These are phyloP conservation scores for Somion occarium DNA, from an alignment of 1,284 basidiomycete species.

Conservation along the genomic window DNA sequence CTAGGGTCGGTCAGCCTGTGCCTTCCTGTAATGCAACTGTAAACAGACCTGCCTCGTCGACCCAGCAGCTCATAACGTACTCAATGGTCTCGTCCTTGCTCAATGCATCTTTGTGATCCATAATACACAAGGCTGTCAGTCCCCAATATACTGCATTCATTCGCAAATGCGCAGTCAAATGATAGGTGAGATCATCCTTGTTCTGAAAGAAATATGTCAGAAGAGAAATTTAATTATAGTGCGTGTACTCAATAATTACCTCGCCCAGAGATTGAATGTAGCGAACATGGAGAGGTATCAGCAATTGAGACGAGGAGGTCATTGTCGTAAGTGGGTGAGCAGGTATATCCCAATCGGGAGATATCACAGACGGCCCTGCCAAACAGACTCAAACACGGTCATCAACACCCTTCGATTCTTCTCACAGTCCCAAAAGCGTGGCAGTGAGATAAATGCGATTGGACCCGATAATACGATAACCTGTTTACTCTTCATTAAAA, in stretches of 20 bases:
- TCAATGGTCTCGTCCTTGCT: constrained; percentile 80
- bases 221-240: background rate
- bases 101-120: constrained; percentile 76
- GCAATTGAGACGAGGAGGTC: constrained; percentile 5
- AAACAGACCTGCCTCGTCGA: constrained; percentile 75
- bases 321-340: background rate
- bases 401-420: background rate
- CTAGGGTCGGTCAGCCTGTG: constrained; percentile 35
- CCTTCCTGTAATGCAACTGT: constrained; percentile 5
- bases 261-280: constrained; percentile 30
- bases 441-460: too few relatives aligned
- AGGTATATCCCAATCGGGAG: background rate
- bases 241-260: constrained; percentile 12
- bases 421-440: too few relatives aligned
- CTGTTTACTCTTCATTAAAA: too few relatives aligned
- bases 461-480: too few relatives aligned
- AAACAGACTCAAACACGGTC: background rate
- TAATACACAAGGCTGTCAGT: constrained; percentile 79
- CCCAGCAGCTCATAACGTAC: constrained; percentile 94
- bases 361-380: background rate
- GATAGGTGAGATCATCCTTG: constrained; percentile 86
- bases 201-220: constrained; percentile 40
- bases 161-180: constrained; percentile 90
- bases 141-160: constrained; percentile 99
- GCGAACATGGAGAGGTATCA: constrained; percentile 26